phyloP scores from a whole-genome alignment of 768 basidiomycete species.

The Rhodocollybia butyracea region DNA sequence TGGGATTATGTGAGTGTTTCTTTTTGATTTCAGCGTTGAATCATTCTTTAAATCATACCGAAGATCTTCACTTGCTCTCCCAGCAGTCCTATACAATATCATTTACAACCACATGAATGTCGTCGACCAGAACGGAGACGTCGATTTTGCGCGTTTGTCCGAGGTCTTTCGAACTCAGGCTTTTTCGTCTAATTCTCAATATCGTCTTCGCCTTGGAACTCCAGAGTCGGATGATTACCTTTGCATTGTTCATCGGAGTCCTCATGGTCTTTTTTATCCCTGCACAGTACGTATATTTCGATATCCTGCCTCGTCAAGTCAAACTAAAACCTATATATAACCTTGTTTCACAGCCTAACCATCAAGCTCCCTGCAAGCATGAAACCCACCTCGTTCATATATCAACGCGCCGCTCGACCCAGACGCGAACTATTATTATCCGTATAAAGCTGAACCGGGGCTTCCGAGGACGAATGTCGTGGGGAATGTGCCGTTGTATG shows the following conservation, averaged over 20 bases:
- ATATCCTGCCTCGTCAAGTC: no score
- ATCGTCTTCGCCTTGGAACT: neutral
- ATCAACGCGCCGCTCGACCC: constrained; percentile 36
- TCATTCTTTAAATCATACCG: neutral
- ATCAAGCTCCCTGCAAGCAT: constrained; percentile 33
- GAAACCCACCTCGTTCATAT: constrained; percentile 35
- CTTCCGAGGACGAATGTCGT: constrained; percentile 28
- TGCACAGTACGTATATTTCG: constrained; percentile 25
- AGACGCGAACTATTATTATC: constrained; percentile 27
- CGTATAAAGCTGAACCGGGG: constrained; percentile 21
- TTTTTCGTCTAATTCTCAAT: neutral
- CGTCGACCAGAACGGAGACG: neutral
- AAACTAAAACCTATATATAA: no score
- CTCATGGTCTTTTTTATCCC: constrained; percentile 38
- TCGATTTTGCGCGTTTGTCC: constrained; percentile 10
- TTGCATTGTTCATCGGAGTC: constrained; percentile 35
- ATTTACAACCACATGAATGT: constrained; percentile 25
- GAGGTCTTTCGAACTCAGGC: constrained; percentile 8
- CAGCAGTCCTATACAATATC: constrained; percentile 34
- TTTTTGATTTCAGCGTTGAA: neutral
- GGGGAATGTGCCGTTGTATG: constrained; percentile 38
- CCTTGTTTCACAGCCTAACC: constrained; percentile 35
- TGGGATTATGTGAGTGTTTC: constrained; percentile 35
- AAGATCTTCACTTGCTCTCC: constrained; percentile 37
- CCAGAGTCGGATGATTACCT: constrained; percentile 19